Evolutionary conservation across 768 basidiomycete species (phyloP).

Genomic region (Cubamyces sp.): DNA sequence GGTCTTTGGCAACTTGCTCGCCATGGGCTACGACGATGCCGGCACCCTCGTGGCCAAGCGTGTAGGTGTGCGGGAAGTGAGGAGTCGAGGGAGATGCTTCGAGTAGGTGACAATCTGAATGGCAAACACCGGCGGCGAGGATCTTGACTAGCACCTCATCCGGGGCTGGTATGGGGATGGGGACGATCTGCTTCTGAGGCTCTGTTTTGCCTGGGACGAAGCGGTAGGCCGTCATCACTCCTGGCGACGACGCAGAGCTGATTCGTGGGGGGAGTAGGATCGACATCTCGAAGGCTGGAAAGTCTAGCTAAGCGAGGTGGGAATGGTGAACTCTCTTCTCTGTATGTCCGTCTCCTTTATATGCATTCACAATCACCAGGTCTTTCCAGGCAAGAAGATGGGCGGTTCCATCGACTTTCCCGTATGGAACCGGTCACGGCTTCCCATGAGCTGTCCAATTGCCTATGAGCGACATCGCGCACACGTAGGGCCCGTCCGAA

Average conservation of each 20-base stretch:
- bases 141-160: slow-evolving; percentile 28
- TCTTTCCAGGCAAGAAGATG: no score
- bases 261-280: not conserved
- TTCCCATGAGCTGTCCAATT: no score
- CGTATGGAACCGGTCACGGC: no score
- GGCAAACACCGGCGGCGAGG: slow-evolving; percentile 31
- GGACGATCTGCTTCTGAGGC: slow-evolving; percentile 15
- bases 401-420: no score
- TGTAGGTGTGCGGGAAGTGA: slow-evolving; percentile 10
- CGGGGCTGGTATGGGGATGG: slow-evolving; percentile 22
- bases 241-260: not conserved
- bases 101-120: slow-evolving; percentile 28
- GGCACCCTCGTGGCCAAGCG: slow-evolving; percentile 30
- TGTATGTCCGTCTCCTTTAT: no score
- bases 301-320: not conserved
- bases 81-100: slow-evolving; percentile 6
- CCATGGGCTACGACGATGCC: slow-evolving; percentile 26
- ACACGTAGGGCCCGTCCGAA: no score
- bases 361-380: no score
- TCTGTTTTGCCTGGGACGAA: slow-evolving; percentile 19
- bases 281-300: slow-evolving; percentile 1
- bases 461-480: no score
- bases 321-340: no score
- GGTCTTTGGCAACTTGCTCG: slow-evolving; percentile 15
- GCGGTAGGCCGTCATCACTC: slow-evolving; percentile 27